phyloP scores from a whole-genome alignment of 192 early-diverging fungal species.

The Rhizophagus sp. region DNA sequence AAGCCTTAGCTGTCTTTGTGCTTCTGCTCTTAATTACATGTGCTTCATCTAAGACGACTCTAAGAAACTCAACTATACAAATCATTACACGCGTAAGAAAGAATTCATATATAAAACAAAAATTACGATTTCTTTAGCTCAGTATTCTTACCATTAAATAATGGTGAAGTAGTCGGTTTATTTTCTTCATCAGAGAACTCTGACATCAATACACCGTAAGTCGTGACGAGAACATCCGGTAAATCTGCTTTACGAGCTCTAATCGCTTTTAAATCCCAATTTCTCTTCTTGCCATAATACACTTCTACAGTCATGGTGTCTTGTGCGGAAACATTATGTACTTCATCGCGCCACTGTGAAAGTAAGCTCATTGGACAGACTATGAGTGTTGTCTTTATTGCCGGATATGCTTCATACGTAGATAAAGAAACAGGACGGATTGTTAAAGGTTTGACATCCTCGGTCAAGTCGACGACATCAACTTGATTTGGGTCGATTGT shows the following conservation, averaged over 20 bases:
- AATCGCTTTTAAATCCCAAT: slow-evolving; percentile 30
- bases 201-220: slow-evolving; percentile 50
- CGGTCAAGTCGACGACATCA: background rate
- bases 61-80: slow-evolving; percentile 72
- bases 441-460: background rate
- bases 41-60: slow-evolving; percentile 93
- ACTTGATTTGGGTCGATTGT: slow-evolving; percentile 16
- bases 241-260: background rate
- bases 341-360: slow-evolving; percentile 57
- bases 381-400: slow-evolving; percentile 52
- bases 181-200: slow-evolving; percentile 33
- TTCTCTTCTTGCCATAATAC: slow-evolving; percentile 46
- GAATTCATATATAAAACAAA: background rate
- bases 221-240: slow-evolving; percentile 53
- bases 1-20: slow-evolving; percentile 75
- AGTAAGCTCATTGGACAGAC: slow-evolving; percentile 57
- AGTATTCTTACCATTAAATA: background rate
- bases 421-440: slow-evolving; percentile 19
- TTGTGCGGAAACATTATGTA: slow-evolving; percentile 39
- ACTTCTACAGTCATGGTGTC: slow-evolving; percentile 43
- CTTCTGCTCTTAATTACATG: slow-evolving; percentile 86
- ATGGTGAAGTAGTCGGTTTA: background rate
- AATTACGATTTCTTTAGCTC: background rate
- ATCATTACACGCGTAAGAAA: slow-evolving; percentile 13
- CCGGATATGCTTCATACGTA: background rate